A percentile compares a stretch with the other conserved stretches of the same genome.
Conservation (phyloP, 2,329 filamentous ascomycete genomes). For the Fusarium sp. region DNA sequence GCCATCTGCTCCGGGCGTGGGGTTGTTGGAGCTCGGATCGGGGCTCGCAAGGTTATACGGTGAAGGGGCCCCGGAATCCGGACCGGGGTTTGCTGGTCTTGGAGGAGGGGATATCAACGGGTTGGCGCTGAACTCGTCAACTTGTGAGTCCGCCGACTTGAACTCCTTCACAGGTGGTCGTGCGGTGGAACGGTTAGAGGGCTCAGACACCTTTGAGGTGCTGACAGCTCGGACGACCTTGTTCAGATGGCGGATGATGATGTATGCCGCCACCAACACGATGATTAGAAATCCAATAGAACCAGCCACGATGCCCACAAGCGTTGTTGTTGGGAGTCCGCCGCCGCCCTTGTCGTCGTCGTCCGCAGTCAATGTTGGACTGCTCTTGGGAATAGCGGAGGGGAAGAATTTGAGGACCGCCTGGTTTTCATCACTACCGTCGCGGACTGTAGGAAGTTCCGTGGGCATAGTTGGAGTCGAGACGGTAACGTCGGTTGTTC, state of each 20-base stretch:
- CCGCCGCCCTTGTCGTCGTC: conserved; percentile 42
- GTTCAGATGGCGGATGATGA: conserved; percentile 64
- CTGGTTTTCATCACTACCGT: conserved; percentile 42
- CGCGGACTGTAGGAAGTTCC: conserved; percentile 41
- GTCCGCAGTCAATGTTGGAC: conserved; percentile 41
- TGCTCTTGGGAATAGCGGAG: conserved; percentile 56
- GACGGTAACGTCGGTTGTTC: conserved; percentile 54
- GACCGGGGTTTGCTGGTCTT: conserved; percentile 40
- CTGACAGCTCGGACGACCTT: conserved; percentile 55
- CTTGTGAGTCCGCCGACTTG: conserved; percentile 56
- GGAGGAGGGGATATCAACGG: conserved; percentile 52
- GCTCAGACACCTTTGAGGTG: conserved; percentile 51
- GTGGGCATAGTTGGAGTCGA: conserved; percentile 54
- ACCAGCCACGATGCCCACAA: conserved; percentile 67
- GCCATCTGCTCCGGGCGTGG: conserved; percentile 40
- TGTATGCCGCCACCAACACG: conserved; percentile 59
- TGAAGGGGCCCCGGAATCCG: conserved; percentile 32
- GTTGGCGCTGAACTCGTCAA: conserved; percentile 57
- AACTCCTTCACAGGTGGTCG: conserved; percentile 54
- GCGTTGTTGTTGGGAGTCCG: conserved; percentile 54
- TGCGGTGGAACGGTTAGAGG: conserved; percentile 45
- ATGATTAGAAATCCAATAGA: conserved; percentile 61
- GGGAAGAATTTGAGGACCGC: conserved; percentile 59
- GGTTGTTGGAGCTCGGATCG: conserved; percentile 46
- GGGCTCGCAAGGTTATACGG: conserved; percentile 37